Evolutionary conservation across 2,329 filamentous ascomycete genomes (phyloP), one percentile per base, ranked within the genome.

Genomic region (Aspergillus sp.): DNA sequence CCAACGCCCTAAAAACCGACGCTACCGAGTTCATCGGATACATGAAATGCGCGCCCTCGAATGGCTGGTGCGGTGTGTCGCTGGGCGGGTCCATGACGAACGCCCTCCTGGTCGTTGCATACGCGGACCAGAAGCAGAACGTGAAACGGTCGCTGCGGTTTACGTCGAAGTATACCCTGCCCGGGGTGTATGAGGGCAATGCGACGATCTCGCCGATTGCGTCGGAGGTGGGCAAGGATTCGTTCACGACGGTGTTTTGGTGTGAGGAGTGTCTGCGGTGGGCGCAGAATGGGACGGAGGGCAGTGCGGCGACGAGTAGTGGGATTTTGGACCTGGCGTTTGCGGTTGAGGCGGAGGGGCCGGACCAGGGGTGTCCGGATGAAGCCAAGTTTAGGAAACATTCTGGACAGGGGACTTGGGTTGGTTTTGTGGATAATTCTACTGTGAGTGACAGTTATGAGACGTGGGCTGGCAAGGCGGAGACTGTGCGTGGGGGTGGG

Each of bases 201-300:
- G 86, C 86, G 7, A 84, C 79, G 37, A 69, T 90, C 23, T 86
- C 82, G 0, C 81, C 85, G 61, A 82, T 89, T 59, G 83, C 81
- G 14, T 81, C 82, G 9, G 80, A 75, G 23, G 77, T 88, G 56
- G 86, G 82, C 63, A 77, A 79, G 15, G 84, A 82, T 27, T 76
- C 82, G 61, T 90, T 84, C 69, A 82, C 82, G 46, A 68, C 89
- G 50, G 80, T 88, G n/a, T 90, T 88, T 74, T 80, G 84, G 46
- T 90, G 87, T 71, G 72, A 85, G 62, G 78, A 79, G 62, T 86
- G 84, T 68, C 74, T 84, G 24, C 65, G 75, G 1, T 86, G 83
- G 80, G 72, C 81, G 61, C 77, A 84, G 45, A 75, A 78, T 33
- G 80, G 79, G 6, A 73, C 74, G 44, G 73, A 70, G 1, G 76